Conservation (phyloP, 192 early-diverging fungal species). For the Mortierella claussenii region DNA sequence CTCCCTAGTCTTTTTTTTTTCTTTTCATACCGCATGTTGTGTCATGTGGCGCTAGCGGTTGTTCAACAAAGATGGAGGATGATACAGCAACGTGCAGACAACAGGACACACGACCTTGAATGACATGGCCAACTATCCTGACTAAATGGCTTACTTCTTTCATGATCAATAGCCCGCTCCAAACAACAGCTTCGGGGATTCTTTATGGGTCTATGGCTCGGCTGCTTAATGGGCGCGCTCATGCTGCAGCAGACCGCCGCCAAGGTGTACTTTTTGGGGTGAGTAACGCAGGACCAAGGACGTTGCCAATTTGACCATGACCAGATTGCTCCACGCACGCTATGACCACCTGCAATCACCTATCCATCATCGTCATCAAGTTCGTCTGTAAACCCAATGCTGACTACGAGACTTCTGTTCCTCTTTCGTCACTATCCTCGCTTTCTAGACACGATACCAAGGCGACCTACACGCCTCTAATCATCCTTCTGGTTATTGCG, state of each 20-base stretch:
- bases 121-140: neutral
- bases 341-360: neutral
- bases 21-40: too few species aligned
- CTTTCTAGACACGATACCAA: constrained; percentile 11
- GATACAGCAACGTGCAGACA: too few species aligned
- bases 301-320: too few species aligned
- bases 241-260: constrained; percentile 38
- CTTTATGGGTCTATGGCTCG: constrained; percentile 45
- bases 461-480: constrained; percentile 16
- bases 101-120: too few species aligned
- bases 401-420: neutral
- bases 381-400: too few species aligned
- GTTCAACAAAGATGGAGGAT: too few species aligned
- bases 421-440: neutral
- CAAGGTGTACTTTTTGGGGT: constrained; percentile 25
- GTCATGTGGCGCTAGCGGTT: too few species aligned
- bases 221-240: constrained; percentile 24
- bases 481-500: constrained; percentile 9
- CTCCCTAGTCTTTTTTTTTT: too few species aligned
- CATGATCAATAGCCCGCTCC: constrained; percentile 26
- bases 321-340: too few species aligned
- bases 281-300: neutral
- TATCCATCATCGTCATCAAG: too few species aligned
- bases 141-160: neutral
- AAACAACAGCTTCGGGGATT: constrained; percentile 49